These are phyloP conservation scores for Antitrichia curtipendula DNA, from an alignment of 225 moss, liverwort and hornwort species.

Conservation along the genomic window DNA sequence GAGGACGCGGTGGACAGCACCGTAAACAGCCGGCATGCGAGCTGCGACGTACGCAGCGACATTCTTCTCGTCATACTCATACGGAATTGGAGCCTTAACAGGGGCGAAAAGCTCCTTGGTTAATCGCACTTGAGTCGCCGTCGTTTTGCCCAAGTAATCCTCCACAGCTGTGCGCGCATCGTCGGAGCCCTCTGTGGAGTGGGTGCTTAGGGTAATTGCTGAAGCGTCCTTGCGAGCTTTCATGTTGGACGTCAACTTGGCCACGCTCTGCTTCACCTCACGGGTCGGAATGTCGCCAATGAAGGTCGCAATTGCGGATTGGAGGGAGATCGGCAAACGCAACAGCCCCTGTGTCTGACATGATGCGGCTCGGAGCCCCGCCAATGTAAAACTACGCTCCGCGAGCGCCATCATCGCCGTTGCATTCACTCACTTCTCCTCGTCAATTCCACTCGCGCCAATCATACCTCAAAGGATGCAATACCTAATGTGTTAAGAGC, in stretches of 20 bases:
- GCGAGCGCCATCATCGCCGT: background rate
- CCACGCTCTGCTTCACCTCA: conserved; percentile 82
- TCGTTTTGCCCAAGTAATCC: conserved; percentile 35
- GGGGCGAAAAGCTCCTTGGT: conserved; percentile 31
- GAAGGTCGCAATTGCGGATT: conserved; percentile 32
- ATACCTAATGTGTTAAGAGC: background rate
- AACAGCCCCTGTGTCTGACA: conserved; percentile 31
- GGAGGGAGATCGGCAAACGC: conserved; percentile 30
- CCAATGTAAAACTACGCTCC: conserved; percentile 20
- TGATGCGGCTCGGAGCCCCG: conserved; percentile 40
- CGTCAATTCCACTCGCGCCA: background rate
- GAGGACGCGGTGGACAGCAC: conserved; percentile 73
- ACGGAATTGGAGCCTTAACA: conserved; percentile 26
- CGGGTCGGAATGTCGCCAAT: conserved; percentile 56
- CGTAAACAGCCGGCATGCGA: conserved; percentile 93
- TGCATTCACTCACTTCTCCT: background rate
- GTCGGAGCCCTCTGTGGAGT: conserved; percentile 35
- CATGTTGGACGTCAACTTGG: conserved; percentile 50
- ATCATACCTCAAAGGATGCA: background rate
- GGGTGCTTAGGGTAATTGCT: background rate
- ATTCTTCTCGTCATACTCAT: conserved; percentile 62
- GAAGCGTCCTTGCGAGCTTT: conserved; percentile 31
- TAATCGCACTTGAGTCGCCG: conserved; percentile 19
- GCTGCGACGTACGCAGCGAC: conserved; percentile 91
- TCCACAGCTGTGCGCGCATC: conserved; percentile 69